Evolutionary conservation across 805 yeast genomes (phyloP), one percentile per base, ranked within the genome.

Genomic region (Starmerella scarabaei): DNA sequence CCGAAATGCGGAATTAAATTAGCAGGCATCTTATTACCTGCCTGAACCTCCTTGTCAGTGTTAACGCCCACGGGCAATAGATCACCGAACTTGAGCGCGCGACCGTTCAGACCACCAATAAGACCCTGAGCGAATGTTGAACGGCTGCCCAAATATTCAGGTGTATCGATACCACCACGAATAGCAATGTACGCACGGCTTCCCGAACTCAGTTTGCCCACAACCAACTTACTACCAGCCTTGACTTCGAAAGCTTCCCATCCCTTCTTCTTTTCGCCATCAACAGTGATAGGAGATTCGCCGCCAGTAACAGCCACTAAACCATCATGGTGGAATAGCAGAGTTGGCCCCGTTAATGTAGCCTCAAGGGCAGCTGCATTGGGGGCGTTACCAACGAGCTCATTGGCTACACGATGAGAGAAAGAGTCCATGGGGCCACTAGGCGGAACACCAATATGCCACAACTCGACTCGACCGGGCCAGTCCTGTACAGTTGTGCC

Each of bases 371-470:
- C 95, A 5, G 97, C 94, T 9, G 95, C 80, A 33, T 69, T 65
- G 48, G 67, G 63, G 50, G 77, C 72, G 61, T 88, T 91, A 44
- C 96, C 97, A 33, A 88, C 97, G 54, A 83, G 75, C 56, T 80
- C 67, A 66, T 88, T 88, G 17, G 94, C 95, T 47, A 83, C 59
- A 53, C 95, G 71, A 66, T 86, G 86, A 4, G 96, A 77, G 54
- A 77, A 86, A 45, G 77, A 73, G 62, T 88, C 98, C 97, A 88
- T 91, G 44, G 97, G 95, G 34, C 98, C 98, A 30, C 94, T 83
- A 6, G 97, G 97, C 20, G 98, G 98, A 41, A 88, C 97, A 59
- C 98, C 98, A 51, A 80, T 72, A 56, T 80, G 75, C 93, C 93
- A 81, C 44, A 70, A 59, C n/a, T 84, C 79, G 40, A 68, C 67